phyloP scores from a whole-genome alignment of 2,329 filamentous ascomycete species.

The Dendryphion nanum region DNA sequence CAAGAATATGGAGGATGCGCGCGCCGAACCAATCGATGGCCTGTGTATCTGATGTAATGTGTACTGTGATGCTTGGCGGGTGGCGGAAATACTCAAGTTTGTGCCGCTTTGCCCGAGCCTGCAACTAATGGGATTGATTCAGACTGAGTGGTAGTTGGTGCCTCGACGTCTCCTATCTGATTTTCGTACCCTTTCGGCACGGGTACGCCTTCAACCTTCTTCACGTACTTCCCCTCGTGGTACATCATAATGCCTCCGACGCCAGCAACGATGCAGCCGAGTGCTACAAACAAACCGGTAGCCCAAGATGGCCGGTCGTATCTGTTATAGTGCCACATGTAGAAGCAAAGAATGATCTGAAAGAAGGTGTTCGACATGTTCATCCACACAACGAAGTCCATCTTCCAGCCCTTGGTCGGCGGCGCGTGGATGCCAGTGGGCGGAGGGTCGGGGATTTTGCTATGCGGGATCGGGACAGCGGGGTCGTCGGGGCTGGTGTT shows the following conservation, averaged over 20 bases:
- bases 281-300: conserved; percentile 73
- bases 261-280: conserved; percentile 69
- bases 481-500: conserved; percentile 38
- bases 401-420: conserved; percentile 68
- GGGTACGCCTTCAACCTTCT: conserved; percentile 39
- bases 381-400: conserved; percentile 77
- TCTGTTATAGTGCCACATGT: conserved; percentile 81
- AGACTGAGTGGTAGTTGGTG: conserved; percentile 7
- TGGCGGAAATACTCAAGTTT: conserved; percentile 22
- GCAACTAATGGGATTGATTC: conserved; percentile 11
- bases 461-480: conserved; percentile 62
- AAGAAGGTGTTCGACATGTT: conserved; percentile 78
- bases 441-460: conserved; percentile 63
- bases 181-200: conserved; percentile 24
- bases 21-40: no score
- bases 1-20: no score
- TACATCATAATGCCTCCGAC: conserved; percentile 69
- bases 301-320: conserved; percentile 75
- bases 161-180: conserved; percentile 19
- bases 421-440: conserved; percentile 70
- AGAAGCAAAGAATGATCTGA: conserved; percentile 68
- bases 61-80: no score
- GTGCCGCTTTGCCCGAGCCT: conserved; percentile 15
- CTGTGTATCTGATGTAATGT: no score
- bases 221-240: conserved; percentile 59